These are phyloP conservation scores for Penicillium crystallinum DNA, from an alignment of 495 filamentous ascomycete species.

Conservation along the genomic window DNA sequence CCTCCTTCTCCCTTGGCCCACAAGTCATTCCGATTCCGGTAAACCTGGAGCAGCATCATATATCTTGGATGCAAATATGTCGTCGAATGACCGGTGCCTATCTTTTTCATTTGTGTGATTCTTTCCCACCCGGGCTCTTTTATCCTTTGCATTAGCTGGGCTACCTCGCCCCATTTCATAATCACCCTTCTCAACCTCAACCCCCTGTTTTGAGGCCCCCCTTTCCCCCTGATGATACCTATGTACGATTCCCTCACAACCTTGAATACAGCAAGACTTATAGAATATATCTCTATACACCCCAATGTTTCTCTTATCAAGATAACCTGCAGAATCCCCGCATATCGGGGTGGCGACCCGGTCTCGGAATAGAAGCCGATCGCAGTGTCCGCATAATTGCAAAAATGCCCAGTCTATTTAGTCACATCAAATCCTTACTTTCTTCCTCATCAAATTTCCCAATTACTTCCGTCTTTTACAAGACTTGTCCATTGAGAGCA, in stretches of 20 bases:
- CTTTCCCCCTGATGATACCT: constrained; percentile 28
- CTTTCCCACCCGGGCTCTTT: constrained; percentile 7
- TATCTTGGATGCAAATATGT: constrained; percentile 10
- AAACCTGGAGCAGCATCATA: constrained; percentile 5
- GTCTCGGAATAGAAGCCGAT: constrained; percentile 4
- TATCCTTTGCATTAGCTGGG: constrained; percentile 21
- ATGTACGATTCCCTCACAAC: constrained; percentile 25
- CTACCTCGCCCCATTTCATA: constrained; percentile 18
- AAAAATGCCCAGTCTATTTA: neutral
- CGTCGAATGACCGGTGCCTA: constrained; percentile 10
- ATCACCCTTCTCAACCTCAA: constrained; percentile 10
- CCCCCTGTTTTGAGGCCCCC: neutral
- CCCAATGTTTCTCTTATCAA: neutral
- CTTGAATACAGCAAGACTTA: constrained; percentile 6
- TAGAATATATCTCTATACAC: constrained; percentile 6
- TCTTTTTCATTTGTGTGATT: constrained; percentile 24
- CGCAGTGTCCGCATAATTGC: too few relatives aligned
- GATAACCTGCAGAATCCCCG: constrained; percentile 5
- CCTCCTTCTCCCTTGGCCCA: constrained; percentile 60
- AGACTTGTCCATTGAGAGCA: too few relatives aligned
- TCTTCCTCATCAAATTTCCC: neutral
- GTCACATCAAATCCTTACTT: neutral
- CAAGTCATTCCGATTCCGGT: constrained; percentile 54
- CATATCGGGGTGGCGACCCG: constrained; percentile 7
- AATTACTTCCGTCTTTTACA: too few relatives aligned